Evolutionary conservation across 2,329 filamentous ascomycete species (phyloP), one percentile per base, ranked within the genome.

Genomic region (Amylocarpus encephaloides): DNA sequence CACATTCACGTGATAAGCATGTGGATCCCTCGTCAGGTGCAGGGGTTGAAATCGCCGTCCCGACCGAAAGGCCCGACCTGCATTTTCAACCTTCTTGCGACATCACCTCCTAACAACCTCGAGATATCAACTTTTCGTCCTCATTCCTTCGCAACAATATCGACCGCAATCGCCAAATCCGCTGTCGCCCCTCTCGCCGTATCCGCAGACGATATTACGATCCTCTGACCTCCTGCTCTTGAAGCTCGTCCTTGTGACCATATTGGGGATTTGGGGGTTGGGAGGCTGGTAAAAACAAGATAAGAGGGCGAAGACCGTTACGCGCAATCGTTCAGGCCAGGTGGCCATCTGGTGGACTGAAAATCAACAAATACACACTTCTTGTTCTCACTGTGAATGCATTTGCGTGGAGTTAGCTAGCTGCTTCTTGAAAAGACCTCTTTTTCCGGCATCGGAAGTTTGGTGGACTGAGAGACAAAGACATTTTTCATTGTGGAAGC

Each of bases 361-460:
- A 58, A 62, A 51, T 60, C 59, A 61, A 65, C 63, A 55, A 65
- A 64, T 66, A 67, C 62, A 67, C 61, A 62, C 53, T 64, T 63
- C 64, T 65, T 64, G 61, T 63, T 65, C 59, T 62, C 55, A 55
- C 57, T 57, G 55, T 64, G 60, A 65, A 65, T 61, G 61, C 58
- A 52, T 59, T 62, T 66, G 60, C 60, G 63, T 66, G 64, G 64
- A 62, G 59, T 58, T 67, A 65, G 64, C 52, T 65, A 66, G 64
- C 55, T 64, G 60, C 56, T 57, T 26, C 56, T 61, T 66, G 59
- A 65, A 61, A 57, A 59, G 55, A 54, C 56, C 46, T 56, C 52
- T 52, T 59, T 59, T 53, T 59, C 53, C 46, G 47, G 50, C 50
- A 48, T 53, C 52, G 48, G 48, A 54, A 54, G 56, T 51, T 59